Percentiles rank a stretch among this genome's conserved stretches.
Conservation (phyloP, 371 early-diverging fungal genomes). For the Syncephalastrum racemosum region DNA sequence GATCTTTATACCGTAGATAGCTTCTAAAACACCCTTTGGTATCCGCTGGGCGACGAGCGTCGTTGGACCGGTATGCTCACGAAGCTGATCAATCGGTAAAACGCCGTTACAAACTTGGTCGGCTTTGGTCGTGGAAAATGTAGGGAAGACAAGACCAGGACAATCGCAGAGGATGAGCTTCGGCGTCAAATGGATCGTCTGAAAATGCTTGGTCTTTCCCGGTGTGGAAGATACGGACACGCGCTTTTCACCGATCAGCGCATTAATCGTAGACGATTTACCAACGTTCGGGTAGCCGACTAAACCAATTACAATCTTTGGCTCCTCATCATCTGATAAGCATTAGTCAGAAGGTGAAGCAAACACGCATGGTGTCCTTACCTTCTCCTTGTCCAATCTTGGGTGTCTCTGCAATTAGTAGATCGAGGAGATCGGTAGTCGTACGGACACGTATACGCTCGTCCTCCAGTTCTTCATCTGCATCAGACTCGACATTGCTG, state of each 20-base stretch:
- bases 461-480: conserved; percentile 14
- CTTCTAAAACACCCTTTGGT: conserved; percentile 89
- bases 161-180: conserved; percentile 95
- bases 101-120: conserved; percentile 99
- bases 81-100: conserved; percentile 97
- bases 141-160: conserved; percentile 99
- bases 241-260: conserved; percentile 92
- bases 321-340: conserved; percentile 21
- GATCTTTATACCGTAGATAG: conserved; percentile 91
- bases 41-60: conserved; percentile 81
- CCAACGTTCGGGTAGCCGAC: conserved; percentile 99
- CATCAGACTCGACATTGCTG: conserved; percentile 3
- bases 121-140: conserved; percentile 96
- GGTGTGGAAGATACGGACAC: conserved; percentile 99
- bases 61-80: conserved; percentile 93
- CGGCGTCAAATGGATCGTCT: conserved; percentile 87
- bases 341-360: conserved; percentile 5
- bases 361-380: background rate
- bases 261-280: conserved; percentile 99
- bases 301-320: conserved; percentile 86
- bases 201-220: conserved; percentile 99
- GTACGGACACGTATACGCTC: conserved; percentile 49
- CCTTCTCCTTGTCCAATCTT: conserved; percentile 24
- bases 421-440: conserved; percentile 44
- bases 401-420: conserved; percentile 44